These are phyloP conservation scores for Angomonas ambiguus DNA, from an alignment of 208 protist genomes.

Conservation along the genomic window DNA sequence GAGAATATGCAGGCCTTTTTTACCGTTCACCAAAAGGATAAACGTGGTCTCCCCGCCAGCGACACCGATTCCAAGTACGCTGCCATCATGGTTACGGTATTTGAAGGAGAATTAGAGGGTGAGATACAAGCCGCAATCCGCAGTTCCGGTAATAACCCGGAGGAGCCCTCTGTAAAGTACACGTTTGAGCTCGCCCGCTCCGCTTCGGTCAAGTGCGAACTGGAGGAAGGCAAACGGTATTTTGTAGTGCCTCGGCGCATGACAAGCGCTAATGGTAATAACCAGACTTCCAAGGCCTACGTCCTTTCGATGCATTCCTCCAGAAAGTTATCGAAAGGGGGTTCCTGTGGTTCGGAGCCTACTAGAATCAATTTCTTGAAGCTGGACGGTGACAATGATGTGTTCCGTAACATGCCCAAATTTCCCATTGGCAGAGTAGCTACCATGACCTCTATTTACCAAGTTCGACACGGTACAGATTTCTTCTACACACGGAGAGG, in stretches of 20 bases:
- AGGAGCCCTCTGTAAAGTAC: conserved; percentile 38
- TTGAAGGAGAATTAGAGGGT: conserved; percentile 22
- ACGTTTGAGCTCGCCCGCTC: conserved; percentile 38
- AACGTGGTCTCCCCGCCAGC: conserved; percentile 27
- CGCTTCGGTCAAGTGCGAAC: conserved; percentile 29
- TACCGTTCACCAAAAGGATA: conserved; percentile 48
- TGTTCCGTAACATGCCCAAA: conserved; percentile 31
- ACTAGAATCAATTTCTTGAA: conserved; percentile 30
- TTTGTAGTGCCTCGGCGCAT: conserved; percentile 41
- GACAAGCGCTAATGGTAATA: conserved; percentile 35
- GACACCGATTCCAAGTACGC: conserved; percentile 46
- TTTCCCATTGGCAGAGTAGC: conserved; percentile 28
- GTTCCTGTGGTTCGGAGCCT: not conserved
- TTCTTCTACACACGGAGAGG: conserved; percentile 30
- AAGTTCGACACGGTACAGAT: conserved; percentile 18
- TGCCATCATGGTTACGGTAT: conserved; percentile 42
- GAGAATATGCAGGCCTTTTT: conserved; percentile 32
- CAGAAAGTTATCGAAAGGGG: conserved; percentile 14
- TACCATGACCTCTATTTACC: conserved; percentile 10
- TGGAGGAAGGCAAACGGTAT: conserved; percentile 35
- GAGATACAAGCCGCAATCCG: conserved; percentile 25
- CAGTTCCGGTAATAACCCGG: conserved; percentile 32
- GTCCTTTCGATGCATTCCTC: conserved; percentile 27
- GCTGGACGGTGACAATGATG: conserved; percentile 22
- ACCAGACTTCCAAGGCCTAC: conserved; percentile 33